Conservation (phyloP, 164 flowering plant species). For the Liriodendron chinense region DNA sequence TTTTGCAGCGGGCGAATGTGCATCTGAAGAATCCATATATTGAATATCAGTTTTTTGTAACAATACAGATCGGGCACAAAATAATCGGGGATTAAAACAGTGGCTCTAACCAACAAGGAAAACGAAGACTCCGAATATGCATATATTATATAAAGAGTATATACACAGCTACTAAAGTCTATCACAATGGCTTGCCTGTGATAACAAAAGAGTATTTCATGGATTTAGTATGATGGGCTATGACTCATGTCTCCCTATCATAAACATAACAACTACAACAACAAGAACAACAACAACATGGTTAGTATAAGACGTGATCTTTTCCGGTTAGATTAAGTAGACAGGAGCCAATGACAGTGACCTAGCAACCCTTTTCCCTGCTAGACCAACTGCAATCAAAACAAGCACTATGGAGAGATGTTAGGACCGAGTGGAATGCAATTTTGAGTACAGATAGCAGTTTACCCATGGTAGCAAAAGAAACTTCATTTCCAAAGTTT, state of each 20-base stretch:
- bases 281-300: neutral
- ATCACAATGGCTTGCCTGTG: neutral
- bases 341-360: neutral
- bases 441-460: constrained; percentile 1
- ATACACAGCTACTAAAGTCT: neutral
- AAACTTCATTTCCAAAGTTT: constrained; percentile 67
- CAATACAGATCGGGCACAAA: neutral
- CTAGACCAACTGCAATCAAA: constrained; percentile 15
- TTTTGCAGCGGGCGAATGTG: too few relatives aligned
- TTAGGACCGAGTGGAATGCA: constrained; percentile 8
- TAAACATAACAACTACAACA: neutral
- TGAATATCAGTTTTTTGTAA: too few relatives aligned
- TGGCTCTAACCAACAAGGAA: neutral
- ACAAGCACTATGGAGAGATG: neutral
- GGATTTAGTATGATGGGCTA: neutral
- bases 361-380: constrained; percentile 10
- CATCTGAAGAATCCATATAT: too few relatives aligned
- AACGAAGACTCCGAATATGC: neutral
- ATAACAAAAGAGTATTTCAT: constrained; percentile 4
- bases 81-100: neutral
- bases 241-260: neutral
- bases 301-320: neutral
- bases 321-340: constrained; percentile 6
- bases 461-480: neutral
- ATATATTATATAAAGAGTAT: neutral